phyloP scores from a whole-genome alignment of 2,329 filamentous ascomycete genomes.

The Camillea tinctor region DNA sequence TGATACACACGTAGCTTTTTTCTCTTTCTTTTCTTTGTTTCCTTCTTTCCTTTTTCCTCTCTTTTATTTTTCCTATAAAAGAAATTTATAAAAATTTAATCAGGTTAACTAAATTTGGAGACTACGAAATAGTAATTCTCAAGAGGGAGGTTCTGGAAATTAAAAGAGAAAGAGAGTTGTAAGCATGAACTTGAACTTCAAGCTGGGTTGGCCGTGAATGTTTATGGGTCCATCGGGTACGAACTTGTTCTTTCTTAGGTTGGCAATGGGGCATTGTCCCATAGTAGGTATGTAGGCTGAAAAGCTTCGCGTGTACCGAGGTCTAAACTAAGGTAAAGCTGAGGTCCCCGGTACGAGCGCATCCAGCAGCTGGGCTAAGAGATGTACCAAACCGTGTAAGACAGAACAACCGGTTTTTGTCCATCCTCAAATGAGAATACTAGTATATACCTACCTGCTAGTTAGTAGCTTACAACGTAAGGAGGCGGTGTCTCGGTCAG shows the following conservation, averaged over 20 bases:
- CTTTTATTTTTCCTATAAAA: no score
- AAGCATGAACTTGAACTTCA: not conserved
- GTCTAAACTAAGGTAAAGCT: no score
- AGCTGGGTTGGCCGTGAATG: not conserved
- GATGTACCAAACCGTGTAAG: no score
- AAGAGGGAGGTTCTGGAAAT: not conserved
- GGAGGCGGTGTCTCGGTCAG: no score
- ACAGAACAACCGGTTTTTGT: constrained; percentile 3
- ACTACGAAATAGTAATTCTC: not conserved
- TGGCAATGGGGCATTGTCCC: not conserved
- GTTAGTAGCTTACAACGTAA: no score
- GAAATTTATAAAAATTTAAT: no score
- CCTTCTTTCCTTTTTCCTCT: no score
- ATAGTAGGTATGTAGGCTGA: no score
- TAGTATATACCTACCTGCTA: constrained; percentile 2
- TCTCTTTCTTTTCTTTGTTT: no score
- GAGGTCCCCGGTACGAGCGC: no score
- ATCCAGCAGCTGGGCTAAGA: no score
- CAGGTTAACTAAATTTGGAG: not conserved
- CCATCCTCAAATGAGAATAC: constrained; percentile 19
- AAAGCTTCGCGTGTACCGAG: no score
- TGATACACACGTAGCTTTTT: not conserved
- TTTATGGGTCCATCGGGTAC: not conserved
- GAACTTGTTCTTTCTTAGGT: not conserved
- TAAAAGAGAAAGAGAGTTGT: not conserved